Evolutionary conservation across 1,284 basidiomycete species (phyloP).

Genomic region (Boletellus dicymbophilus): DNA sequence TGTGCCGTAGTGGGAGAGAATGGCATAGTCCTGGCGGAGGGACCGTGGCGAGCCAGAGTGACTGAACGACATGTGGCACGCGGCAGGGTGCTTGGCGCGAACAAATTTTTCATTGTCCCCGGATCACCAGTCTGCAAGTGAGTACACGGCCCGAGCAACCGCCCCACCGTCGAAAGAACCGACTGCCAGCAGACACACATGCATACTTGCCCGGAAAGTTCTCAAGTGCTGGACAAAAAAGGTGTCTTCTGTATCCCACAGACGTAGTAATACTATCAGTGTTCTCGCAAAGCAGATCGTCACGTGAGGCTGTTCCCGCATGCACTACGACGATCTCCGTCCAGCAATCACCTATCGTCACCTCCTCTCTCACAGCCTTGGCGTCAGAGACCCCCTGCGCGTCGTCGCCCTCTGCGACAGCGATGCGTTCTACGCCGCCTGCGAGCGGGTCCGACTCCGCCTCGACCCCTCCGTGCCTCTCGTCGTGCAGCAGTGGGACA

Average conservation of each 20-base stretch:
- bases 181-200: too few relatives aligned
- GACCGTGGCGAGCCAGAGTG: constrained; percentile 30
- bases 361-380: constrained; percentile 60
- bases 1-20: constrained; percentile 43
- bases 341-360: constrained; percentile 76
- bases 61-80: constrained; percentile 19
- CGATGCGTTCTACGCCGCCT: constrained; percentile 92
- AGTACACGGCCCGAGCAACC: too few relatives aligned
- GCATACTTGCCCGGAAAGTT: too few relatives aligned
- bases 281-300: too few relatives aligned
- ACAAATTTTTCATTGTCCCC: too few relatives aligned
- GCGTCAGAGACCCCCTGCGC: constrained; percentile 69
- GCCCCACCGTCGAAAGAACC: too few relatives aligned
- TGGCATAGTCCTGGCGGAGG: constrained; percentile 46
- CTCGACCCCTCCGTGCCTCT: constrained; percentile 77
- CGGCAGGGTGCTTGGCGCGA: neutral
- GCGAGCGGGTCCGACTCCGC: constrained; percentile 84
- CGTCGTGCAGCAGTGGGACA: constrained; percentile 93
- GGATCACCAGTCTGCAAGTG: too few relatives aligned
- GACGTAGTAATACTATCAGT: too few relatives aligned
- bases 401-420: constrained; percentile 91
- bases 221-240: too few relatives aligned
- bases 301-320: too few relatives aligned
- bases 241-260: too few relatives aligned
- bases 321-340: constrained; percentile 61